Percentiles rank a stretch among this genome's conserved stretches.
Conservation (phyloP, 768 basidiomycete species). For the Stropharia rugosoannulata region DNA sequence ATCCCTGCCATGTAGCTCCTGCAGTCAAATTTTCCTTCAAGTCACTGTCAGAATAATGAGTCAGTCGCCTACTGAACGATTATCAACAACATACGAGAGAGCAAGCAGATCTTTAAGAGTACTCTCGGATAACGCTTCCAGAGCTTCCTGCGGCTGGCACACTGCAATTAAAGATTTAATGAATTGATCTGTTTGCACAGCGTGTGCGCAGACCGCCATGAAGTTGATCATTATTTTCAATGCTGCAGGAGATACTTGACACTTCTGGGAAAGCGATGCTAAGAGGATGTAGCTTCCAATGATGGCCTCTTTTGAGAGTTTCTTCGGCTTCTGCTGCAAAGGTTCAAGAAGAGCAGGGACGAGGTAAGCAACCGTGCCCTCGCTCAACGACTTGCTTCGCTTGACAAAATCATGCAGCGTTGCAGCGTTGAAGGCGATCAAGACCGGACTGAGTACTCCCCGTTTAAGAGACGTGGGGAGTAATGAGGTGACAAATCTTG, state of each 20-base stretch:
- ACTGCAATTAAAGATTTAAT: conserved; percentile 66
- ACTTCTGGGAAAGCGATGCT: conserved; percentile 66
- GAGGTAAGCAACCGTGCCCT: conserved; percentile 63
- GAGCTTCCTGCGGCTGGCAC: conserved; percentile 58
- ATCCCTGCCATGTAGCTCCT: conserved; percentile 45
- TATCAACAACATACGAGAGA: conserved; percentile 44
- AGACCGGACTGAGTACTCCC: conserved; percentile 56
- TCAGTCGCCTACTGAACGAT: background rate
- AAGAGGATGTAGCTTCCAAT: conserved; percentile 76
- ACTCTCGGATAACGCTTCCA: conserved; percentile 45
- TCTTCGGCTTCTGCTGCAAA: conserved; percentile 36
- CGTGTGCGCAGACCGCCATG: conserved; percentile 50
- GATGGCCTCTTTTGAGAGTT: conserved; percentile 54
- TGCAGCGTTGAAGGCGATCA: conserved; percentile 83
- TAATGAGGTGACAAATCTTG: conserved; percentile 68
- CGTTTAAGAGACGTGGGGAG: conserved; percentile 60
- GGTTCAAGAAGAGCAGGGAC: conserved; percentile 65
- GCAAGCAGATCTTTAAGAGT: conserved; percentile 39
- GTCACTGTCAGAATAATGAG: conserved; percentile 29
- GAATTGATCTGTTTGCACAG: conserved; percentile 55
- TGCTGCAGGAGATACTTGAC: conserved; percentile 55
- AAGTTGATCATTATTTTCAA: conserved; percentile 55
- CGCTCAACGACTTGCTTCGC: conserved; percentile 53
- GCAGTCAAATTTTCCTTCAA: conserved; percentile 47
- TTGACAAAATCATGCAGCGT: conserved; percentile 79